phyloP scores from a whole-genome alignment of 257 asterid species.

The Coffea eugenioides region DNA sequence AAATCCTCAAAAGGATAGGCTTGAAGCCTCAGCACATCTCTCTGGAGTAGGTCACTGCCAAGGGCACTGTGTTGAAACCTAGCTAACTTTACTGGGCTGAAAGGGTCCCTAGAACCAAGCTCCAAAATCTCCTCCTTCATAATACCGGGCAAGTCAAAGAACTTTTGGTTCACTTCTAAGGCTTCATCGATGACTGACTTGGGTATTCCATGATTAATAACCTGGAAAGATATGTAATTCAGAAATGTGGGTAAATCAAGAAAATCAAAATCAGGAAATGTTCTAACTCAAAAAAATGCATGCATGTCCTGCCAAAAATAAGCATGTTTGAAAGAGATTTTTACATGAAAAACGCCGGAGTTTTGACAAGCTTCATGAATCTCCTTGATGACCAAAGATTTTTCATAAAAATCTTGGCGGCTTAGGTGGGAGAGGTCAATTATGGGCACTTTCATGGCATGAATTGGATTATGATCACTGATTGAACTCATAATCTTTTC shows the following conservation, averaged over 20 bases:
- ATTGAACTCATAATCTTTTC: too few relatives aligned
- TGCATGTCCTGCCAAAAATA: too few relatives aligned
- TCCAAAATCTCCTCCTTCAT: slow-evolving; percentile 9
- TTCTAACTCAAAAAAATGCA: too few relatives aligned
- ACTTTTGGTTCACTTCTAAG: neutral
- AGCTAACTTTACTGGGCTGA: slow-evolving; percentile 10
- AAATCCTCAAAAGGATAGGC: slow-evolving; percentile 10
- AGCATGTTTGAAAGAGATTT: too few relatives aligned
- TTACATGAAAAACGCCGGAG: neutral
- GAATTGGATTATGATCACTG: neutral
- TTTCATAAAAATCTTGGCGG: slow-evolving; percentile 1
- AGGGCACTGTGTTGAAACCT: neutral
- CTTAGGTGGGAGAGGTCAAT: neutral
- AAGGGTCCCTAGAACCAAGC: neutral
- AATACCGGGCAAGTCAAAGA: neutral
- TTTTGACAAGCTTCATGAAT: slow-evolving; percentile 5
- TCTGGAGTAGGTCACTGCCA: neutral
- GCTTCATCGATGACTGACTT: neutral
- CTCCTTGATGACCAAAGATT: neutral
- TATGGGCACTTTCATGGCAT: neutral
- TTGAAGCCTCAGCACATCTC: slow-evolving; percentile 9
- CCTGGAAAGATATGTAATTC: neutral
- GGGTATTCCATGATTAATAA: slow-evolving; percentile 13
- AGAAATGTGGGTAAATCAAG: neutral
- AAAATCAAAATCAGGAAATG: too few relatives aligned